Conservation (phyloP, 2,329 filamentous ascomycete genomes). For the Nemania abortiva region DNA sequence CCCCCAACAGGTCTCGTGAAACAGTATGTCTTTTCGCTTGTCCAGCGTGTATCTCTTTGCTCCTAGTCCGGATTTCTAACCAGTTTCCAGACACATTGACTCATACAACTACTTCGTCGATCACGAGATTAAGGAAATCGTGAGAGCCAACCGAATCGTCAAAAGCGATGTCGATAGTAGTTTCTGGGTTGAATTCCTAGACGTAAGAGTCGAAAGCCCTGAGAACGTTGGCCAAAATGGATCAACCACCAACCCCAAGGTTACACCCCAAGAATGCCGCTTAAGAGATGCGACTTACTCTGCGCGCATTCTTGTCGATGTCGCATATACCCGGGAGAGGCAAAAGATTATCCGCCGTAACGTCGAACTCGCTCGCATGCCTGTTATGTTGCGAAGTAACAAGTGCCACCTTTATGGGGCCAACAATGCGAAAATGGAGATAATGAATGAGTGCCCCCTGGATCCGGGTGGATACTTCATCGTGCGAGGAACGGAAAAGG, state of each 20-base stretch:
- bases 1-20: constrained; percentile 73
- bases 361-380: constrained; percentile 88
- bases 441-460: constrained; percentile 93
- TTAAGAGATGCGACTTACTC: constrained; percentile 98
- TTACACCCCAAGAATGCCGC: constrained; percentile 96
- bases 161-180: constrained; percentile 92
- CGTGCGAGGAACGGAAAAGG: constrained; percentile 96
- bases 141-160: constrained; percentile 88
- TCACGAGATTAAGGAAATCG: constrained; percentile 95
- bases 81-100: constrained; percentile 77
- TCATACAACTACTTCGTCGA: constrained; percentile 99
- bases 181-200: constrained; percentile 93
- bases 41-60: background rate
- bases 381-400: constrained; percentile 96
- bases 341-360: constrained; percentile 79
- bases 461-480: constrained; percentile 99
- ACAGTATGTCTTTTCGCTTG: constrained; percentile 65
- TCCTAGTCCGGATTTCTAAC: constrained; percentile 33
- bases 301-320: constrained; percentile 92
- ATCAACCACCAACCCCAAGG: constrained; percentile 75
- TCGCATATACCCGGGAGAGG: constrained; percentile 87
- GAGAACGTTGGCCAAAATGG: constrained; percentile 82
- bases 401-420: constrained; percentile 89
- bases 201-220: constrained; percentile 88
- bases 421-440: constrained; percentile 87